Conservation (phyloP, 495 filamentous ascomycete species). For the Tuber calosporum region DNA sequence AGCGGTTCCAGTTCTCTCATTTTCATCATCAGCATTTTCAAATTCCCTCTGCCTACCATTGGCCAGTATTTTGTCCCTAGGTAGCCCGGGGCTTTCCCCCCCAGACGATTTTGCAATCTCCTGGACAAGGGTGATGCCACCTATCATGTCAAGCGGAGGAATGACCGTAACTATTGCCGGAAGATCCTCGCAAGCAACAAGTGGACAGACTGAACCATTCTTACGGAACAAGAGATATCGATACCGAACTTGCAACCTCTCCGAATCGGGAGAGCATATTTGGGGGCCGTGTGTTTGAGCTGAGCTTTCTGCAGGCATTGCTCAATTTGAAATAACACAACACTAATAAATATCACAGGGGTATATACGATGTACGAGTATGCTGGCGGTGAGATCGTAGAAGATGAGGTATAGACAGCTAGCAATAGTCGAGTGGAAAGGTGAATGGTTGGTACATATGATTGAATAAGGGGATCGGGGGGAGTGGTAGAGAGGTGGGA, state of each 20-base stretch:
- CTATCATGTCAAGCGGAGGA: constrained; percentile 9
- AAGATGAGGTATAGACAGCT: constrained; percentile 6
- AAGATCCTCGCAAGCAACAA: constrained; percentile 21
- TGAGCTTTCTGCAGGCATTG: constrained; percentile 4
- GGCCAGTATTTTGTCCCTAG: not conserved
- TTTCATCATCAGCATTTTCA: constrained; percentile 2
- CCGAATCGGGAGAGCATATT: not conserved
- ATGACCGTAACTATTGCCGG: constrained; percentile 22
- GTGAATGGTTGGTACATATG: constrained; percentile 1
- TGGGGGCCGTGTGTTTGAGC: constrained; percentile 4
- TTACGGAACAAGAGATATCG: constrained; percentile 21
- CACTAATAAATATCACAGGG: not conserved
- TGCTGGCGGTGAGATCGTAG: constrained; percentile 2
- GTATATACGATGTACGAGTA: constrained; percentile 4
- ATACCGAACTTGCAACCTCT: constrained; percentile 12
- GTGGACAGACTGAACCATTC: constrained; percentile 21
- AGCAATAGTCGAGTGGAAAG: constrained; percentile 8
- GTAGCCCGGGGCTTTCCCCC: not conserved
- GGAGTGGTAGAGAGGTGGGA: not conserved
- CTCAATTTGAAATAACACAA: constrained; percentile 5
- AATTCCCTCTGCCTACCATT: not conserved
- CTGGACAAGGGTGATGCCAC: constrained; percentile 21
- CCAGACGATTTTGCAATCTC: constrained; percentile 16
- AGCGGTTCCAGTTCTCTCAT: not conserved
- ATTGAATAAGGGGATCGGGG: not conserved